phyloP scores from a whole-genome alignment of 176 grass and related monocot species.

The Bolboschoenus planiculmis region DNA sequence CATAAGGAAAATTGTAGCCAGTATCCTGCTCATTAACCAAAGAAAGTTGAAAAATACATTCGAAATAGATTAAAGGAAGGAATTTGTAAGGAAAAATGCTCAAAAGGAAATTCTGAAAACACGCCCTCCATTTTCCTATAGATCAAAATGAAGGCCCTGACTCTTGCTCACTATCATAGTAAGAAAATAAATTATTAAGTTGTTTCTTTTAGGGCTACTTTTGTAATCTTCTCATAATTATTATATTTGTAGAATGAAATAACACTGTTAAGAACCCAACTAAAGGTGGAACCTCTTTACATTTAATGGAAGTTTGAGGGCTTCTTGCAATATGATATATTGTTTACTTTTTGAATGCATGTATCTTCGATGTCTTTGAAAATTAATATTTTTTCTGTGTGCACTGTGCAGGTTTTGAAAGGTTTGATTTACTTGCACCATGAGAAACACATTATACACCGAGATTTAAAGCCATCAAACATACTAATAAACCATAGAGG shows the following conservation, averaged over 20 bases:
- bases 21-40: neutral
- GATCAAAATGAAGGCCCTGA: neutral
- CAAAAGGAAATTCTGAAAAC: neutral
- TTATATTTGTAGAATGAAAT: neutral
- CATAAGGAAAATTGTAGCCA: neutral
- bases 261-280: neutral
- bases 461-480: constrained; percentile 96
- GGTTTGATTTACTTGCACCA: constrained; percentile 79
- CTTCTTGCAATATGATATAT: neutral
- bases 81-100: neutral
- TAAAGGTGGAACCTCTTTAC: neutral
- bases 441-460: constrained; percentile 69
- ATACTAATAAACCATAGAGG: constrained; percentile 95
- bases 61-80: neutral
- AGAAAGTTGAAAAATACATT: neutral
- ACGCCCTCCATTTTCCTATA: too few relatives aligned
- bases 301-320: neutral
- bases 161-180: neutral
- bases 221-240: neutral
- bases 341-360: neutral
- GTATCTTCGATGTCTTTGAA: neutral
- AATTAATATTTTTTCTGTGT: constrained; percentile 11
- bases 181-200: neutral
- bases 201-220: neutral
- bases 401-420: constrained; percentile 49